Evolutionary conservation across 441 rosid species (phyloP).

Genomic region (Melastoma candidum): DNA sequence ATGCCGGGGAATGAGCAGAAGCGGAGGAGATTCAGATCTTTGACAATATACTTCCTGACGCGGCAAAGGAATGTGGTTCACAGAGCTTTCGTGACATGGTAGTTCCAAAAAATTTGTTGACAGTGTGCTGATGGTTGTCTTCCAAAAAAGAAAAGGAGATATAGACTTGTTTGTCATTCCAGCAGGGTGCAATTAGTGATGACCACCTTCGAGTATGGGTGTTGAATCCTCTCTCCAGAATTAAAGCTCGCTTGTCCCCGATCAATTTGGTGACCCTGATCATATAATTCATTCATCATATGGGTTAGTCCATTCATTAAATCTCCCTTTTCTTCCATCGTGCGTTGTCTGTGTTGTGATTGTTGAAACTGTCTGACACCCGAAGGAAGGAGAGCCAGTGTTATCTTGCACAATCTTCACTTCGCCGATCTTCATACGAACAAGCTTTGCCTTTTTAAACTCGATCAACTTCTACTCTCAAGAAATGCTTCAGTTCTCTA

Average conservation of each 20-base stretch:
- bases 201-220: slow-evolving; percentile 69
- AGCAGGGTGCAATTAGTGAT: slow-evolving; percentile 66
- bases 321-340: not conserved
- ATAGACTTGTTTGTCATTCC: slow-evolving; percentile 14
- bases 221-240: slow-evolving; percentile 83
- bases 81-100: no score
- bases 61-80: no score
- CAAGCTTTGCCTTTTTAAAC: no score
- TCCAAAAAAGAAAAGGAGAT: slow-evolving; percentile 6
- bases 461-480: no score
- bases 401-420: slow-evolving; percentile 81
- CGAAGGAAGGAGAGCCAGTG: slow-evolving; percentile 77
- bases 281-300: slow-evolving; percentile 4
- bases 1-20: not conserved
- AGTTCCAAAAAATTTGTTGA: no score
- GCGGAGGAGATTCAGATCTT: not conserved
- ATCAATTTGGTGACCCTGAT: slow-evolving; percentile 72
- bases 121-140: not conserved
- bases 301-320: not conserved
- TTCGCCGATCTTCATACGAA: slow-evolving; percentile 29
- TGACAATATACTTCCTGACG: slow-evolving; percentile 3
- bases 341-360: not conserved
- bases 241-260: slow-evolving; percentile 84
- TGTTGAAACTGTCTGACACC: slow-evolving; percentile 22
- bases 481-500: no score